Base-by-base conservation (phyloP, 2,329 filamentous ascomycete species). In the Biscogniauxia marginata region DNA sequence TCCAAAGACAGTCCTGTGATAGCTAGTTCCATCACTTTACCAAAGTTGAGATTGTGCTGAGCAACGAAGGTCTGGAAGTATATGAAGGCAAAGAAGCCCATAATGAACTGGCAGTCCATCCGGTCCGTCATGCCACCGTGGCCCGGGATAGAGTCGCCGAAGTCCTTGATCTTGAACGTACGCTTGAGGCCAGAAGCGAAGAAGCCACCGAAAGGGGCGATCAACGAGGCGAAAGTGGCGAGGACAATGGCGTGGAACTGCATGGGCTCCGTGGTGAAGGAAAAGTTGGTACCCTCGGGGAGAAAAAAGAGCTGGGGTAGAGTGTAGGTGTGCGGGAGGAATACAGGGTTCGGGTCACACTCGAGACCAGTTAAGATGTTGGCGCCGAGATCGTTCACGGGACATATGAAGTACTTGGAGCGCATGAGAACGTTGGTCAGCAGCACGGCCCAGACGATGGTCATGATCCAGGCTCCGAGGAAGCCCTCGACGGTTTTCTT, bases 21-120 rank as follows among this genome's bases (percentile, higher is more conserved):
- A 50, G 91, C 93, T 11, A 86, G 85, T 78, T 99, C 93, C 65
- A 99, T 89, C 34, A 99, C 89, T 53, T 85, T 86, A 19, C 93
- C 95, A 19, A 96, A 87, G 55, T 82, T 91, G 43, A 89, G 86
- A 74, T 93, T 91, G 79, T 96, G 86, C 6, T 91, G 82, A 3
- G 93, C 93, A 68, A 99, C 93, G 73, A 99, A 99, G 69, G 90
- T 95, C 73, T 97, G 93, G 77, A 96, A 99, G 77, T 99, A 99
- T 84, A 99, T 93, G 79, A 92, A 98, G 16, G 93, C 86, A 69
- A 99, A 98, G 75, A 96, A 95, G 7, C 95, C 95, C 95, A 99
- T 99, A 79, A 98, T 98, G 77, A 99, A 99, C 72, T 99, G 95
- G 74, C 95, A 99, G 72, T 99, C 95, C 93, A 99, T 98, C 60